Evolutionary conservation across 441 rosid genomes (phyloP).

Genomic region (Populus hybrid): DNA sequence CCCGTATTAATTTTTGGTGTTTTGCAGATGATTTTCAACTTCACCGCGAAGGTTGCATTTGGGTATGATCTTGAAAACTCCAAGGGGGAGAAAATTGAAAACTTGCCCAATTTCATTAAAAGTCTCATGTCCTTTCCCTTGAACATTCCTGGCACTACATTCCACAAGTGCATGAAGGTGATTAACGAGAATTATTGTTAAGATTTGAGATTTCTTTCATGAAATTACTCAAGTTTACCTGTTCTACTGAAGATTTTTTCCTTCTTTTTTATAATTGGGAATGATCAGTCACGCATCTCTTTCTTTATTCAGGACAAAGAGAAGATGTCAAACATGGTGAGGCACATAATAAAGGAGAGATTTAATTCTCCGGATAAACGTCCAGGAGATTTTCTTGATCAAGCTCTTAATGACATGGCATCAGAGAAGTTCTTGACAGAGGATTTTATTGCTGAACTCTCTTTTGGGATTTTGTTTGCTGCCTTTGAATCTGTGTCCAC

Average conservation of each 20-base stretch:
- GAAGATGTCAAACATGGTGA: constrained; percentile 13
- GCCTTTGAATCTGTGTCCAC: constrained; percentile 22
- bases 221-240: not conserved
- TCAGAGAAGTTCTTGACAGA: constrained; percentile 26
- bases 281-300: not conserved
- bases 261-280: not conserved
- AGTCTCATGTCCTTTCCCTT: constrained; percentile 32
- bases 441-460: constrained; percentile 20
- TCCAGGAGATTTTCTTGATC: constrained; percentile 29
- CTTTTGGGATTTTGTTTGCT: constrained; percentile 23
- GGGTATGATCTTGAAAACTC: constrained; percentile 12
- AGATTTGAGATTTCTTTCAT: not conserved
- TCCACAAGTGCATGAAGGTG: constrained; percentile 33
- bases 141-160: constrained; percentile 37
- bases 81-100: not conserved
- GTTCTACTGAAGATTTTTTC: not conserved
- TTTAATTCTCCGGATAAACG: constrained; percentile 7
- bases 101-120: not conserved
- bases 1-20: not conserved
- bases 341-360: not conserved
- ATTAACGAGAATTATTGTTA: not conserved
- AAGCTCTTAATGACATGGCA: constrained; percentile 21
- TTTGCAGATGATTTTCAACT: constrained; percentile 20
- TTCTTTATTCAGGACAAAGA: constrained; percentile 13
- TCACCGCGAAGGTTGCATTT: constrained; percentile 12